Conservation (phyloP, 208 protist species). For the Trypanosoma rangeli region DNA sequence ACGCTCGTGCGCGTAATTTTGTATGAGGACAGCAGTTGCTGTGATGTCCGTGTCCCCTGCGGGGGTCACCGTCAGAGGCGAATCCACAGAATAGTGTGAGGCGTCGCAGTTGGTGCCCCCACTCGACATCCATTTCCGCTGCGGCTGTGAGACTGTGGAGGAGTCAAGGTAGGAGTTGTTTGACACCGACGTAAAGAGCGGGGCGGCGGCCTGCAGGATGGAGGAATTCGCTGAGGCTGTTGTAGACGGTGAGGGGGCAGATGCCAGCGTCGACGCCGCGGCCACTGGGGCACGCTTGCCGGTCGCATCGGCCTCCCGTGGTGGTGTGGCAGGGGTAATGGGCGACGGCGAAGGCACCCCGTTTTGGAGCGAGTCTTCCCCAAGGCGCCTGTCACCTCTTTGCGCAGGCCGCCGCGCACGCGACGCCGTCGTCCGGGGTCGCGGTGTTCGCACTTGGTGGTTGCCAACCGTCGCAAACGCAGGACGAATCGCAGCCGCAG, state of each 20-base stretch:
- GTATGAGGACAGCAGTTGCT: background rate
- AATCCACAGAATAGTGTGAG: background rate
- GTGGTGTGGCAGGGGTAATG: background rate
- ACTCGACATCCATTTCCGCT: background rate
- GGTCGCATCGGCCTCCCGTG: background rate
- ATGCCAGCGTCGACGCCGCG: background rate
- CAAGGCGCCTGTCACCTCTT: background rate
- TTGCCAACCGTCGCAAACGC: background rate
- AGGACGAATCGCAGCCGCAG: background rate
- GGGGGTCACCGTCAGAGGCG: background rate
- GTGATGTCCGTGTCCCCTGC: background rate
- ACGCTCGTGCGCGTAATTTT: slow-evolving; percentile 5
- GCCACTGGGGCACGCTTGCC: background rate
- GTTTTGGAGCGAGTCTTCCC: background rate
- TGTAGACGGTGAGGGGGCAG: background rate
- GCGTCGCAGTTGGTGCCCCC: background rate
- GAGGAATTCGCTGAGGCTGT: slow-evolving; percentile 8
- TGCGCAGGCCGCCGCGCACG: background rate
- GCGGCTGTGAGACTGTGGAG: slow-evolving; percentile 3
- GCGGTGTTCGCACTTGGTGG: background rate
- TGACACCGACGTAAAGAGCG: slow-evolving; percentile 5
- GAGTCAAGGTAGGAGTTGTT: slow-evolving; percentile 11
- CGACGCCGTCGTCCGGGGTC: background rate
- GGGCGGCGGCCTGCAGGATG: background rate
- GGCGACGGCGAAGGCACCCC: background rate